These are phyloP conservation scores for Marsdenia floribunda DNA, from an alignment of 257 asterid species.

Conservation along the genomic window DNA sequence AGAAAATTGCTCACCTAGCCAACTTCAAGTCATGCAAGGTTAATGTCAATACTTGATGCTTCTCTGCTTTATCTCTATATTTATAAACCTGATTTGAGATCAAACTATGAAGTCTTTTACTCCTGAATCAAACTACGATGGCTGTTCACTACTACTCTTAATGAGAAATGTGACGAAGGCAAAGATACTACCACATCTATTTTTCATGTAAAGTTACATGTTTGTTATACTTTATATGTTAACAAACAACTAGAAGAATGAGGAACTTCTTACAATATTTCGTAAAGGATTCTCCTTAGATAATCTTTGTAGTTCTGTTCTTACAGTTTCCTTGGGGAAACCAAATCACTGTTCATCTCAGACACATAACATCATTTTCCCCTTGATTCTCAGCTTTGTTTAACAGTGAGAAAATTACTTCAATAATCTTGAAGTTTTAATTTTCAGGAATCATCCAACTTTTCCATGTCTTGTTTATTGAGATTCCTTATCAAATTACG, in stretches of 20 bases:
- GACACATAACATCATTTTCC: not conserved
- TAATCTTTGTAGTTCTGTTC: not conserved
- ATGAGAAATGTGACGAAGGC: not conserved
- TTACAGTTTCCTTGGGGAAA: not conserved
- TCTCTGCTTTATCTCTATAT: not conserved
- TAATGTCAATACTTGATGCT: not conserved
- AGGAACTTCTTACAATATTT: too few species aligned
- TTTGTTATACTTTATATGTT: not conserved
- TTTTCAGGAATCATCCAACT: not conserved
- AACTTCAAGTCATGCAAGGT: constrained; percentile 69
- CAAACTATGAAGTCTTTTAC: too few species aligned
- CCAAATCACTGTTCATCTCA: not conserved
- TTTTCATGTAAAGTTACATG: too few species aligned
- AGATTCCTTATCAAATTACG: not conserved
- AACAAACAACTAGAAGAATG: not conserved
- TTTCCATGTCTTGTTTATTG: not conserved
- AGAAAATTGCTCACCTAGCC: constrained; percentile 49
- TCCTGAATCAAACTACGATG: not conserved
- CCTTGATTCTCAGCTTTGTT: not conserved
- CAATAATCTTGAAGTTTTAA: not conserved
- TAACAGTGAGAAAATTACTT: not conserved
- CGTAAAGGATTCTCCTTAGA: not conserved
- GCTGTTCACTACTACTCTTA: not conserved
- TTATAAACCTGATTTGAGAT: not conserved
- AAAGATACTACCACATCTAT: not conserved